Percentiles rank a stretch among this genome's conserved stretches.
phyloP scores from a whole-genome alignment of 1,284 basidiomycete genomes.

The Trametes sp. region DNA sequence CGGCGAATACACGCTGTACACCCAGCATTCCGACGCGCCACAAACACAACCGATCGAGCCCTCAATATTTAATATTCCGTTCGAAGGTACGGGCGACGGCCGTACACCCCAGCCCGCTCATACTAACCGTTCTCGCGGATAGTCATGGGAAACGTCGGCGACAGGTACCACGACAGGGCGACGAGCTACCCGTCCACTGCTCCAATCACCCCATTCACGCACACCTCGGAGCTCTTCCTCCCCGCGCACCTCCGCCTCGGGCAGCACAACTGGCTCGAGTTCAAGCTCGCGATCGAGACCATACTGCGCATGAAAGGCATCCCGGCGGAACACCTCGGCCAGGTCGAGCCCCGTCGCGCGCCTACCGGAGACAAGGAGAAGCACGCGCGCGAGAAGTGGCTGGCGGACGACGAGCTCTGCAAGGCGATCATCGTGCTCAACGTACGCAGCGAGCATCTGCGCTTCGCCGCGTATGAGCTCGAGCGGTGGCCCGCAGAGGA shows the following conservation, averaged over 20 bases:
- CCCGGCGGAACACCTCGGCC: constrained; percentile 17
- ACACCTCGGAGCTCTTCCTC: constrained; percentile 17
- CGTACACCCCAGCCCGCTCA: not conserved
- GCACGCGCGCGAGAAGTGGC: constrained; percentile 19
- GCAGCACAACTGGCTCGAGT: constrained; percentile 25
- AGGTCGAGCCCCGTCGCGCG: constrained; percentile 7
- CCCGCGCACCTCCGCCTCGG: constrained; percentile 21
- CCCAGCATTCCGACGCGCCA: not conserved
- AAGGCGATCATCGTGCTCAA: constrained; percentile 26
- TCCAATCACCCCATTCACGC: not conserved
- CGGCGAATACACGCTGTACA: not conserved
- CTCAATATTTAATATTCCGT: no score
- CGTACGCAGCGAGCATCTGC: constrained; percentile 18
- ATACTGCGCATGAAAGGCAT: constrained; percentile 18
- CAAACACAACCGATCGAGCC: no score
- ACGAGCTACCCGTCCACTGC: constrained; percentile 1
- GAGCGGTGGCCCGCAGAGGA: constrained; percentile 15
- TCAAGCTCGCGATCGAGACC: constrained; percentile 25
- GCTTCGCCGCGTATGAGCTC: constrained; percentile 10
- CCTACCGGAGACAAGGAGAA: not conserved
- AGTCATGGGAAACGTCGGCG: not conserved
- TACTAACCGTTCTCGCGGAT: not conserved
- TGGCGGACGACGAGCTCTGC: constrained; percentile 26
- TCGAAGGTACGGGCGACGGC: not conserved
- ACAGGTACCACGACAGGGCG: constrained; percentile 6